Percentiles rank a stretch among this genome's conserved stretches.
These are phyloP conservation scores for Pichia scutulata DNA, from an alignment of 805 yeast genomes.

Conservation along the genomic window DNA sequence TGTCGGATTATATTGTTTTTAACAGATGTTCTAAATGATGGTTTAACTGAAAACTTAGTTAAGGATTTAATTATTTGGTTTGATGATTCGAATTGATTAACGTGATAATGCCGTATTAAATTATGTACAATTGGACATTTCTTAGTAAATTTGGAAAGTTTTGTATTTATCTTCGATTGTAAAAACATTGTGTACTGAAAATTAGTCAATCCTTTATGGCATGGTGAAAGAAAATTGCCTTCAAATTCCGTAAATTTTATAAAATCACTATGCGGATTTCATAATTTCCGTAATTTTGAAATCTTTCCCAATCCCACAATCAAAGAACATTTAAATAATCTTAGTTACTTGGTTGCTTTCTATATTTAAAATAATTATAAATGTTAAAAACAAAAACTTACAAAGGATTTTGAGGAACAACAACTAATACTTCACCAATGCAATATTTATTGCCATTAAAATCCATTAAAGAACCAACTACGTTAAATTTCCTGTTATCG, in stretches of 20 bases:
- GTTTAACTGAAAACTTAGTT: background rate
- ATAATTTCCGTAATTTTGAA: too few species aligned
- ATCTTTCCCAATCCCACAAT: too few species aligned
- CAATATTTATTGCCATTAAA: conserved; percentile 16
- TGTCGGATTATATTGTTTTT: background rate
- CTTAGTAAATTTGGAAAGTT: background rate
- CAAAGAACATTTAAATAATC: too few species aligned
- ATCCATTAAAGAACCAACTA: conserved; percentile 17
- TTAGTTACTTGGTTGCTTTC: too few species aligned
- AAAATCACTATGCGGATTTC: background rate
- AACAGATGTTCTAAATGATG: background rate
- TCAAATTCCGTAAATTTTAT: background rate
- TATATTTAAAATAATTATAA: background rate
- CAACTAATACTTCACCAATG: conserved; percentile 20
- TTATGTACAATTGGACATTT: too few species aligned
- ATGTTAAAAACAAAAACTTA: background rate
- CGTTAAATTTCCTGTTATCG: conserved; percentile 15
- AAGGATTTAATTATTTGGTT: background rate
- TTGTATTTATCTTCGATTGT: background rate
- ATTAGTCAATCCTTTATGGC: too few species aligned
- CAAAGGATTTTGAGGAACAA: conserved; percentile 15
- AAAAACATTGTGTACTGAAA: background rate
- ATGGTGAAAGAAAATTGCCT: background rate
- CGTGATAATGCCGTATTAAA: background rate
- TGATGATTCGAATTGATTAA: background rate